Evolutionary conservation across 805 yeast genomes (phyloP), one percentile per base, ranked within the genome.

Genomic region (Candida oleophila): DNA sequence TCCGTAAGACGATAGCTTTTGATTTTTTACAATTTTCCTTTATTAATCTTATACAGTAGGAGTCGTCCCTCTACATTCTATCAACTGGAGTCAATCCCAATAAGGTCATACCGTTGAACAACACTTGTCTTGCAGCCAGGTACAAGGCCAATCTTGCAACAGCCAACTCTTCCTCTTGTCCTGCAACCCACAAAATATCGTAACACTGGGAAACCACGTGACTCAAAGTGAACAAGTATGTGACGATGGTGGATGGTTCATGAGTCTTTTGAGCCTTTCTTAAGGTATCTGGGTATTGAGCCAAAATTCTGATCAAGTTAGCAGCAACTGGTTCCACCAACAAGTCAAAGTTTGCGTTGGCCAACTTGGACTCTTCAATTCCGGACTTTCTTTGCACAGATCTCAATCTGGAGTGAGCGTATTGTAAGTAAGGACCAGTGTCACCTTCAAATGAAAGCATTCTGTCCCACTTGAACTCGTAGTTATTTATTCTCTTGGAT

Each of bases 391-490:
- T 86, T 71, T 89, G 91, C 58, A 94, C 90, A 4, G 97, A 90
- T 71, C 95, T 82, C 64, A 94, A 82, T 71, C 99, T 88, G 18
- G 98, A 90, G 72, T 94, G 99, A 38, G 99, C 98, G 64, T 94
- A 94, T 71, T 94, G 99, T 66, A 94, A 79, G 73, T 94, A 94
- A 49, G 99, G 98, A 65, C 99, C 99, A 47, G 99, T 94, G 71
- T 94, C 99, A 71, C 99, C 99, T 76, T 94, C 99, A 55, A 94
- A 91, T 2, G 98, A 89, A 39, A 87, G 79, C 97, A 94, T 94
- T 76, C 99, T 87, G 60, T 88, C 89, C 99, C 99, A 94, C 69
- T 89, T 88, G 73, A 94, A 94, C 60, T 85, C 89, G 74, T 94
- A 94, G 74, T 94, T 92, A 76, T 92, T 90, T 69, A 92, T 81